Percentiles rank a stretch among this genome's conserved stretches.
phyloP scores from a whole-genome alignment of 1,284 basidiomycete genomes.

The Chondrostereum purpureum region DNA sequence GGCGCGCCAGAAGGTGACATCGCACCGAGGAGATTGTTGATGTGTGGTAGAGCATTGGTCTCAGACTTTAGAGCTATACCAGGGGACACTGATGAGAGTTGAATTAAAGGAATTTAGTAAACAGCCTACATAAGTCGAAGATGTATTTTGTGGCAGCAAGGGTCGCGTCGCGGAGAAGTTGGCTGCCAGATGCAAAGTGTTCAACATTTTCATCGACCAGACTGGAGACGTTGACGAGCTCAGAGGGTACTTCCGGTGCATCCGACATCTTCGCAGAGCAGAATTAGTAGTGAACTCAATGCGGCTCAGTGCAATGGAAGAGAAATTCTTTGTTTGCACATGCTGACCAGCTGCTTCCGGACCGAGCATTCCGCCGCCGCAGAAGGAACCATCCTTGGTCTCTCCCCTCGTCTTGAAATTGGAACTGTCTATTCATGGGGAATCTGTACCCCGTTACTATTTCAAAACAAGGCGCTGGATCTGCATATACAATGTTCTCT shows the following conservation, averaged over 20 bases:
- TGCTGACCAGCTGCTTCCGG: not conserved
- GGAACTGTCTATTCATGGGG: too few relatives aligned
- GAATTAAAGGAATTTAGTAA: constrained; percentile 3
- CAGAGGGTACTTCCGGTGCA: too few relatives aligned
- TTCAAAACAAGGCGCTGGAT: too few relatives aligned
- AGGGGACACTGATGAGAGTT: constrained; percentile 7
- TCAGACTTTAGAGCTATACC: constrained; percentile 60
- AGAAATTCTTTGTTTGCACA: not conserved
- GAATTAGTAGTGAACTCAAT: too few relatives aligned
- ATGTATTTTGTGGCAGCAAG: constrained; percentile 68
- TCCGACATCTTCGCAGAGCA: too few relatives aligned
- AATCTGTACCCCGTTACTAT: too few relatives aligned
- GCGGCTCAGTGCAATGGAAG: too few relatives aligned
- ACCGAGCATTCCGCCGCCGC: too few relatives aligned
- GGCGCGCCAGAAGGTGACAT: constrained; percentile 58
- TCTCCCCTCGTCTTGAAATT: too few relatives aligned
- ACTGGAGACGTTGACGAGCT: constrained; percentile 43
- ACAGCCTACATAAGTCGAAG: constrained; percentile 70
- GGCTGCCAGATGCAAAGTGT: constrained; percentile 48
- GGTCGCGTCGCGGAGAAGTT: constrained; percentile 52
- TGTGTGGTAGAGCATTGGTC: constrained; percentile 51
- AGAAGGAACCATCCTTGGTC: too few relatives aligned
- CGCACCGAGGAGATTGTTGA: constrained; percentile 63
- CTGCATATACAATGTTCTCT: too few relatives aligned
- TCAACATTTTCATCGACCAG: constrained; percentile 50